Percentiles rank a stretch among this genome's conserved stretches.
These are phyloP conservation scores for Acanthamoeba sp. DNA, from an alignment of 208 protist species.

Conservation along the genomic window DNA sequence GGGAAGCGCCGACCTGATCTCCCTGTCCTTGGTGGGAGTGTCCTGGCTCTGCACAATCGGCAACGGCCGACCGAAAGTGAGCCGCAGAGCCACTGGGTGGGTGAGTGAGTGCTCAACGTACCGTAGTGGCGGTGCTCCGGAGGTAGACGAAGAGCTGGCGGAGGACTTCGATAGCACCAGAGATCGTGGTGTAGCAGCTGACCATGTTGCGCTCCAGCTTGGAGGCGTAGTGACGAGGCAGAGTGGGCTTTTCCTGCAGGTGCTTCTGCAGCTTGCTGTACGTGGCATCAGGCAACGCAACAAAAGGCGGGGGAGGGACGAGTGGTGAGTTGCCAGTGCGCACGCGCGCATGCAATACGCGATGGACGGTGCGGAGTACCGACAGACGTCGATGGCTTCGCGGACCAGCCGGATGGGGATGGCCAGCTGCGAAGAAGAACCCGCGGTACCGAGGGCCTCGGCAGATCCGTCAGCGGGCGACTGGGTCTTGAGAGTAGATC, in stretches of 20 bases:
- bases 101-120: neutral
- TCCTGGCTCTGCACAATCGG: neutral
- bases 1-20: constrained; percentile 40
- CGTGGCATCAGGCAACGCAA: neutral
- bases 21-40: constrained; percentile 4
- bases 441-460: neutral
- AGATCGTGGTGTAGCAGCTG: neutral
- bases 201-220: constrained; percentile 60
- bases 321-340: too few species aligned
- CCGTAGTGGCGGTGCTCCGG: neutral
- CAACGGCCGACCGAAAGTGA: too few species aligned
- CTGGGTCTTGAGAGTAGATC: neutral
- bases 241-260: constrained; percentile 52
- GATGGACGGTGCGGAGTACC: neutral
- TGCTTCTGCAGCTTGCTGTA: constrained; percentile 63
- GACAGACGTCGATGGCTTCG: constrained; percentile 45
- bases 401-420: constrained; percentile 57
- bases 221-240: constrained; percentile 62
- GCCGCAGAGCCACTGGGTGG: neutral
- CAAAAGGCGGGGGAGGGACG: neutral
- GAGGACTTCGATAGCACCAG: neutral
- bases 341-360: too few species aligned
- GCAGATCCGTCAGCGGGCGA: too few species aligned
- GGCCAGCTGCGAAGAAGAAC: neutral
- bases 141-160: constrained; percentile 16